Percentiles rank a stretch among this genome's conserved stretches.
Conservation (phyloP, 352 stramenopile genomes). For the Pythium chondricola region DNA sequence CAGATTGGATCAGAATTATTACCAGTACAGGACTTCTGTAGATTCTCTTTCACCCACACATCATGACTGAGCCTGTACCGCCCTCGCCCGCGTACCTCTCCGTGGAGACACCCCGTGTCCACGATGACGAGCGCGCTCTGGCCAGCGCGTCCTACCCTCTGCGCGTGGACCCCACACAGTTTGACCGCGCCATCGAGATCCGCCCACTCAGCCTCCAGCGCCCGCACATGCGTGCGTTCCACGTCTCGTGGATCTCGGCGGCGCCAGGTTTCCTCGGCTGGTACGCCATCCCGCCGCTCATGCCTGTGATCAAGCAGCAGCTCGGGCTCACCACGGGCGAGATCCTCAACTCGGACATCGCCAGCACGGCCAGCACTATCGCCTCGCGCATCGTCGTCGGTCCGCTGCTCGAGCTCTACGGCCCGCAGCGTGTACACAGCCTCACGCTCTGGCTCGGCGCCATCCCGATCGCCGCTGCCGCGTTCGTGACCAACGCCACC, state of each 20-base stretch:
- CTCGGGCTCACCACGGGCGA: slow-evolving; percentile 83
- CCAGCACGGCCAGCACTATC: slow-evolving; percentile 88
- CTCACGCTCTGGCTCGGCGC: slow-evolving; percentile 75
- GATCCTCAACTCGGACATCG: slow-evolving; percentile 91
- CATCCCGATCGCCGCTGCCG: slow-evolving; percentile 82
- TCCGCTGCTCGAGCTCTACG: slow-evolving; percentile 91
- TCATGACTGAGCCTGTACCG: too few species aligned
- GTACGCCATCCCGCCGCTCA: slow-evolving; percentile 93
- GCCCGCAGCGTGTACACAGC: slow-evolving; percentile 80
- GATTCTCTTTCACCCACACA: too few species aligned
- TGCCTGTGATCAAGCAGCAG: slow-evolving; percentile 86
- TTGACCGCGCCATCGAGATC: slow-evolving; percentile 69
- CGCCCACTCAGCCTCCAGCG: slow-evolving; percentile 71
- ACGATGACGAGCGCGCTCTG: slow-evolving; percentile 6
- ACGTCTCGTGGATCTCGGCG: slow-evolving; percentile 88
- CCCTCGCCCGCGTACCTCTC: slow-evolving; percentile 12
- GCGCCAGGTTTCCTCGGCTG: slow-evolving; percentile 93
- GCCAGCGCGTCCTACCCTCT: slow-evolving; percentile 29
- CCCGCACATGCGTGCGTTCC: slow-evolving; percentile 94
- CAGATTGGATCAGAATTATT: too few species aligned
- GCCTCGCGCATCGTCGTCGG: slow-evolving; percentile 89
- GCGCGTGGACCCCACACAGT: slow-evolving; percentile 45
- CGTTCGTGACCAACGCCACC: slow-evolving; percentile 76
- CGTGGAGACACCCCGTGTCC: slow-evolving; percentile 11
- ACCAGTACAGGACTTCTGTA: too few species aligned